phyloP scores from a whole-genome alignment of 2,329 filamentous ascomycete species.

The Fusarium mexicanum region DNA sequence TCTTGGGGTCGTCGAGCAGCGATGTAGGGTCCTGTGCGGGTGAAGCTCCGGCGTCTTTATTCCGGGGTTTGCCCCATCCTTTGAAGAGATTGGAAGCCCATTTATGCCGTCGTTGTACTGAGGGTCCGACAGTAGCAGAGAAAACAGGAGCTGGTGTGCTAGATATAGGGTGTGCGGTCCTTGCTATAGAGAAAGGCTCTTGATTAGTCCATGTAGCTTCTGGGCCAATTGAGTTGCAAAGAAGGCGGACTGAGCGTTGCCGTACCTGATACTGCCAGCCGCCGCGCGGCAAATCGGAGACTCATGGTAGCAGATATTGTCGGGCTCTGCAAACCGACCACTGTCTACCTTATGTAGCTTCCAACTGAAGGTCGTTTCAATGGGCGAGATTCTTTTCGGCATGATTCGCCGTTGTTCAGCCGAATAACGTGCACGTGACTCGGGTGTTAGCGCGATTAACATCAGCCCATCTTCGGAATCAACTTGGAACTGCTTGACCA shows the following conservation, averaged over 20 bases:
- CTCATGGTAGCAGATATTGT: conserved; percentile 63
- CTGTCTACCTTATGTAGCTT: conserved; percentile 28
- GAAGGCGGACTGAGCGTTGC: not conserved
- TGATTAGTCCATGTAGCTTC: conserved; percentile 22
- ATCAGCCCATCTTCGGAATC: conserved; percentile 47
- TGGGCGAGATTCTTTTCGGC: conserved; percentile 43
- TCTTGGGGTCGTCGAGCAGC: conserved; percentile 55
- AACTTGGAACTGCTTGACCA: conserved; percentile 42
- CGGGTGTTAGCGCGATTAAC: conserved; percentile 48
- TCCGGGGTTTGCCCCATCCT: conserved; percentile 46
- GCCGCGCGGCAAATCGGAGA: conserved; percentile 70
- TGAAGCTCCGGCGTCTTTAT: conserved; percentile 47
- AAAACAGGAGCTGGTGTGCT: conserved; percentile 29
- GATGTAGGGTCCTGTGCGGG: conserved; percentile 36
- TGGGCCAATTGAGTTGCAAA: conserved; percentile 28
- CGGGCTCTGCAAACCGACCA: conserved; percentile 34
- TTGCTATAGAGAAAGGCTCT: conserved; percentile 32
- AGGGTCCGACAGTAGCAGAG: conserved; percentile 25
- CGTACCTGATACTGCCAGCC: conserved; percentile 69
- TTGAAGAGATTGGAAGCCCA: conserved; percentile 55
- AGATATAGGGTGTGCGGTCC: conserved; percentile 30
- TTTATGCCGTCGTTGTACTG: conserved; percentile 52
- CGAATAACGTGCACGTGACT: conserved; percentile 40
- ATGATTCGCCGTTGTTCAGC: conserved; percentile 39
- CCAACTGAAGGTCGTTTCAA: conserved; percentile 12